phyloP scores from a whole-genome alignment of 305 asterid species.

The Solanum aculeatissimum region DNA sequence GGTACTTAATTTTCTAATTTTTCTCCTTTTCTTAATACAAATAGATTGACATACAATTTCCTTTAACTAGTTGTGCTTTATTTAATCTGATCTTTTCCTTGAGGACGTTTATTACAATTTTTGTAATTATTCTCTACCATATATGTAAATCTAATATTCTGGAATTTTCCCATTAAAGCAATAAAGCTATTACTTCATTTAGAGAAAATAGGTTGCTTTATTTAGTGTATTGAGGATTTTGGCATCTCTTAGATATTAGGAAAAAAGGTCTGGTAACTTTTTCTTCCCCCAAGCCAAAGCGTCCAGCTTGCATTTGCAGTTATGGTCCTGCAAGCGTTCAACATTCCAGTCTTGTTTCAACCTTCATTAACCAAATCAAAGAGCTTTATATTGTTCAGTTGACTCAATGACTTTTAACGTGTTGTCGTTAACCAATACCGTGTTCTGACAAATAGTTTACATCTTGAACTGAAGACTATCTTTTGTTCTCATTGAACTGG shows the following conservation, averaged over 20 bases:
- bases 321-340: background rate
- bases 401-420: background rate
- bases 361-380: background rate
- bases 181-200: background rate
- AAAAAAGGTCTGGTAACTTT: background rate
- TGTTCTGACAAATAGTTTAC: background rate
- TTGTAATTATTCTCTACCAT: background rate
- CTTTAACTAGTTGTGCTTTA: background rate
- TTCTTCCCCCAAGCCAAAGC: background rate
- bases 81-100: background rate
- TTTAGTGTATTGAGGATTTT: background rate
- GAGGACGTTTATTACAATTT: background rate
- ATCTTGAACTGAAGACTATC: background rate
- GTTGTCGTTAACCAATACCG: background rate
- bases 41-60: background rate
- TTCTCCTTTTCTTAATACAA: background rate
- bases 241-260: background rate
- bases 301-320: background rate
- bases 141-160: background rate
- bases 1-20: constrained; percentile 25
- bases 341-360: background rate
- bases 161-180: background rate
- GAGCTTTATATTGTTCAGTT: background rate
- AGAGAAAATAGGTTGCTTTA: background rate
- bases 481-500: background rate